These are phyloP conservation scores for Sisymbrium irio DNA, from an alignment of 345 rosid genomes.

Conservation along the genomic window DNA sequence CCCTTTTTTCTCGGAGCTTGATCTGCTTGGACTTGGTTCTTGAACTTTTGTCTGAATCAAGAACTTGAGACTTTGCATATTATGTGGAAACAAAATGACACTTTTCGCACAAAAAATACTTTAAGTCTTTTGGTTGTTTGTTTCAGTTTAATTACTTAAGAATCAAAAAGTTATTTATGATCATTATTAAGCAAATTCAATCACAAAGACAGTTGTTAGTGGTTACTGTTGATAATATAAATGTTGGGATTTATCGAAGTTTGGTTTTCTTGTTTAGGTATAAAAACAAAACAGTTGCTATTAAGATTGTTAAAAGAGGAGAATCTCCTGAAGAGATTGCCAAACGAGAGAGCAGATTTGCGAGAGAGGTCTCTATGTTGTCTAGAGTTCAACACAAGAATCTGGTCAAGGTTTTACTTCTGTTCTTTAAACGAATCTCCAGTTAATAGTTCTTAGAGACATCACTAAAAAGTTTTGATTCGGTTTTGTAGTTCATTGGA, in stretches of 20 bases:
- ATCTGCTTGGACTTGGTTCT: constrained; percentile 13
- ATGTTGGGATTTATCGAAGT: not conserved
- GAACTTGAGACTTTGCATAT: not conserved
- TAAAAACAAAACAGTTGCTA: constrained; percentile 77
- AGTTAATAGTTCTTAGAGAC: not conserved
- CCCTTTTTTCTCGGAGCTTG: not conserved
- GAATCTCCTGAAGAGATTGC: constrained; percentile 79
- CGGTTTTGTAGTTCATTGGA: constrained; percentile 68
- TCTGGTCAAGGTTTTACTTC: constrained; percentile 63
- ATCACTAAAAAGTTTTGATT: constrained; percentile 6
- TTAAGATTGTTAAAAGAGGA: constrained; percentile 77
- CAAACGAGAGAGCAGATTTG: constrained; percentile 75
- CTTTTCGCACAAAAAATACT: not conserved
- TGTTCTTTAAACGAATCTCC: not conserved
- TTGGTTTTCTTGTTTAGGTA: constrained; percentile 47
- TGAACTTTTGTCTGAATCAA: not conserved
- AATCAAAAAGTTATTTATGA: not conserved
- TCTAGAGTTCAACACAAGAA: constrained; percentile 88
- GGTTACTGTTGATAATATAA: too few species aligned
- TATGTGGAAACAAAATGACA: not conserved
- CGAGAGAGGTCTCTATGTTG: constrained; percentile 83
- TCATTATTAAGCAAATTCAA: too few species aligned
- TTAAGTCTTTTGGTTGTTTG: not conserved
- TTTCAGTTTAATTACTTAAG: not conserved
- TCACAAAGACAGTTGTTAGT: too few species aligned